Evolutionary conservation across 805 yeast species (phyloP).

Genomic region (Candida qinlingensis): DNA sequence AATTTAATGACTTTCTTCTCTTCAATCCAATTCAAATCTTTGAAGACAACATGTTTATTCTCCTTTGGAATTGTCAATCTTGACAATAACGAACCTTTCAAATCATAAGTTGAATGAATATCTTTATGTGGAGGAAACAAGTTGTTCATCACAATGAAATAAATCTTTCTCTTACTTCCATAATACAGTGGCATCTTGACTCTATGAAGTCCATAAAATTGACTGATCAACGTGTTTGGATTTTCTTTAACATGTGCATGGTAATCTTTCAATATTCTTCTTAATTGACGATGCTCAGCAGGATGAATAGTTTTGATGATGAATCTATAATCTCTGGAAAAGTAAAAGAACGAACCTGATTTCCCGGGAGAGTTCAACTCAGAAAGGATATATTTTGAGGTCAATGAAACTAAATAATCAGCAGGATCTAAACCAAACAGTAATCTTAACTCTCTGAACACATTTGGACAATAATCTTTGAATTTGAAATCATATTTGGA

Average conservation of each 20-base stretch:
- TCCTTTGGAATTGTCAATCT: conserved; percentile 43
- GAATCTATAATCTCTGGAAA: conserved; percentile 87
- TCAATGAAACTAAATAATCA: conserved; percentile 85
- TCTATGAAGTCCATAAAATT: conserved; percentile 92
- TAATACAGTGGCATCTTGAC: conserved; percentile 72
- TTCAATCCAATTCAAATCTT: conserved; percentile 87
- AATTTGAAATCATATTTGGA: conserved; percentile 94
- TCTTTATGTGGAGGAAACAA: conserved; percentile 91
- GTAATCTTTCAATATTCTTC: conserved; percentile 69
- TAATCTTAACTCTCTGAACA: conserved; percentile 77
- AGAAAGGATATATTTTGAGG: conserved; percentile 86
- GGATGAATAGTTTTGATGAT: conserved; percentile 95
- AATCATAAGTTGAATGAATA: conserved; percentile 78
- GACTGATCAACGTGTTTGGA: conserved; percentile 89
- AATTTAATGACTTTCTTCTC: conserved; percentile 57
- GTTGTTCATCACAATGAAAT: conserved; percentile 94
- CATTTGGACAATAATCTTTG: conserved; percentile 94
- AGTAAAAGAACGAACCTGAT: conserved; percentile 94
- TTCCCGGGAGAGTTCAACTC: conserved; percentile 96
- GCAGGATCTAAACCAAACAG: conserved; percentile 91
- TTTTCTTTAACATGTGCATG: conserved; percentile 73
- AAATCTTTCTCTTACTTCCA: conserved; percentile 61
- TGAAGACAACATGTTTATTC: conserved; percentile 48
- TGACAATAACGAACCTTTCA: conserved; percentile 91
- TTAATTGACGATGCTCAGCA: conserved; percentile 80